A percentile compares a stretch with the other conserved stretches of the same genome.
Conservation (phyloP, 768 basidiomycete genomes). For the Naematelia aurantialba region DNA sequence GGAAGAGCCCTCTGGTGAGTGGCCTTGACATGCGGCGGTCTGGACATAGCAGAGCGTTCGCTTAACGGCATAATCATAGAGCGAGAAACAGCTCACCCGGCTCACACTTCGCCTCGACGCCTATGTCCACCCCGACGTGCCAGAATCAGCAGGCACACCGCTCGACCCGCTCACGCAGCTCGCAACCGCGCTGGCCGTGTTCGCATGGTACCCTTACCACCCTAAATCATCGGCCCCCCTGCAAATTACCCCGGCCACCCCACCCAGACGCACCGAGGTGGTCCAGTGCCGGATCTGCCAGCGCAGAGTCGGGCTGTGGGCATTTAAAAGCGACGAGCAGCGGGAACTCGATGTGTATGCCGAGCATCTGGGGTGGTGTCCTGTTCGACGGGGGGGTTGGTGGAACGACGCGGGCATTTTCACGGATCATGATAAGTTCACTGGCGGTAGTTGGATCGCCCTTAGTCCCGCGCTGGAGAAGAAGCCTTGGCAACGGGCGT, state of each 20-base stretch:
- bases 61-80: too few relatives aligned
- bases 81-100: background rate
- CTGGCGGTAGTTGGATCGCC: constrained; percentile 6
- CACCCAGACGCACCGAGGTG: constrained; percentile 21
- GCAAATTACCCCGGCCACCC: background rate
- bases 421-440: constrained; percentile 13
- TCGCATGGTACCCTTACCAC: constrained; percentile 38
- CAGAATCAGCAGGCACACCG: too few relatives aligned
- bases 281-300: constrained; percentile 35
- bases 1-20: constrained; percentile 19
- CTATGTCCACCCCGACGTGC: background rate
- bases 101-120: background rate
- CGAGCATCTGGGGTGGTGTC: constrained; percentile 43
- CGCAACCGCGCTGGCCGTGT: constrained; percentile 20
- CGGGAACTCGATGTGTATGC: constrained; percentile 26
- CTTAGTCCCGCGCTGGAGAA: constrained; percentile 27
- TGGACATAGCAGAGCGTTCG: background rate
- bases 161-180: background rate
- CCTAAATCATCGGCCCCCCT: constrained; percentile 14
- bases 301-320: constrained; percentile 34
- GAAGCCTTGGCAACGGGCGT: constrained; percentile 27
- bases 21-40: background rate
- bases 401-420: constrained; percentile 18
- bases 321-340: constrained; percentile 3
- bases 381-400: constrained; percentile 17